Percentiles rank a stretch among this genome's conserved stretches.
Evolutionary conservation across 306 rosid species (phyloP).

Genomic region (Vigna trinervia): DNA sequence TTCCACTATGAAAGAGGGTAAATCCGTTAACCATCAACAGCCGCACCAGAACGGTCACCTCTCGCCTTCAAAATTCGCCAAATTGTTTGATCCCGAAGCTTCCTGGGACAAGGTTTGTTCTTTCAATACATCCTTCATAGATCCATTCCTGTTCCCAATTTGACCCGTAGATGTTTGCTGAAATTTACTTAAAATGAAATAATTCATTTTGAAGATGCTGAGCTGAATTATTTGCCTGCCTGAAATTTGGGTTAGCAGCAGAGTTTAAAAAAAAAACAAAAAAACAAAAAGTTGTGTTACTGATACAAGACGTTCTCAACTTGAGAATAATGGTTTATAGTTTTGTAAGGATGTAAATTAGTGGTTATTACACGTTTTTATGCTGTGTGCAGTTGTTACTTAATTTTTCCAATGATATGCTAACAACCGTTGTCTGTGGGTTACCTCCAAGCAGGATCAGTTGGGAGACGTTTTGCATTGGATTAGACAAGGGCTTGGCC

Average conservation of each 20-base stretch:
- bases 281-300: neutral
- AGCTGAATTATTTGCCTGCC: neutral
- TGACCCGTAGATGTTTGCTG: neutral
- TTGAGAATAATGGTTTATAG: neutral
- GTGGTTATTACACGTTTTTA: neutral
- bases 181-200: neutral
- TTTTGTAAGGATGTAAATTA: neutral
- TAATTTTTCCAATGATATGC: neutral
- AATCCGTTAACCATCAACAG: constrained; percentile 62
- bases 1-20: constrained; percentile 85
- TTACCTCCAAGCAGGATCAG: constrained; percentile 70
- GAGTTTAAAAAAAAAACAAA: neutral
- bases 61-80: constrained; percentile 88
- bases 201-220: neutral
- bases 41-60: constrained; percentile 92
- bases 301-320: neutral
- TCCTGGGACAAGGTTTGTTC: constrained; percentile 94
- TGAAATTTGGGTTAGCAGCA: neutral
- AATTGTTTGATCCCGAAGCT: constrained; percentile 95
- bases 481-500: constrained; percentile 89
- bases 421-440: neutral
- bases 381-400: constrained; percentile 4
- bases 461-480: constrained; percentile 97
- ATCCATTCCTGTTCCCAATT: constrained; percentile 19
- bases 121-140: constrained; percentile 2